Base-by-base conservation (phyloP, 2,329 filamentous ascomycete genomes). In the Capronia americana region DNA sequence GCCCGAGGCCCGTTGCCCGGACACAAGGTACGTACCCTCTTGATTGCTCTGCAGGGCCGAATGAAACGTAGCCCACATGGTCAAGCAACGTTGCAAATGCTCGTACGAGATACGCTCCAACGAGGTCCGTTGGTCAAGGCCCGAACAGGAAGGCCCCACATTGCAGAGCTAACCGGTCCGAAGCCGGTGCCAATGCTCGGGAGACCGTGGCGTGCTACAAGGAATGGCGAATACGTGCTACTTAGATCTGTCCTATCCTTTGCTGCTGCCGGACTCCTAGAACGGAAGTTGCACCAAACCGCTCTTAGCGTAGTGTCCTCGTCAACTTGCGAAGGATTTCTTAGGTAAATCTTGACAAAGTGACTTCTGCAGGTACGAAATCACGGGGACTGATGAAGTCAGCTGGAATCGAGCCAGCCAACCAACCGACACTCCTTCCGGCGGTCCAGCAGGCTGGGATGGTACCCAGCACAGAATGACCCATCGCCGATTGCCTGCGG, bases 281-380 rank as follows among this genome's bases (percentile, higher is more conserved):
- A 14, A 57, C 1, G 20, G 30, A 23, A 60, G 17, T 12, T 61
- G 46, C 14, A 53, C 30, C 17, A 51, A 38, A 41, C 58, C 38
- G 5, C 28, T 61, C 17, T 38, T 28, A 30, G 26, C 32, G 58
- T 30, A 32, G 51, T n/a, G 57, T 34, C 28, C 8, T 20, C 6
- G 53, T 34, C 53, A 32, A 11, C 0, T 17, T 38, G 2, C 4
- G 46, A 28, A 24, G 24, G 28, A 41, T 17, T 26, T 41, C 58
- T 61, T 61, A 61, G 44, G 58, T 61, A 61, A 61, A 53, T 14
- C n/a, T 32, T 53, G 41, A 51, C 44, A 53, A 53, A 61, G 46
- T 24, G 53, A 53, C 58, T 32, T 61, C 46, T 51, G 28, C 46
- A 61, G 58, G 58, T 61, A 61, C 57, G 30, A 12, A 23, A 20